phyloP scores from a whole-genome alignment of 208 protist genomes.

The Phytomonas serpens region DNA sequence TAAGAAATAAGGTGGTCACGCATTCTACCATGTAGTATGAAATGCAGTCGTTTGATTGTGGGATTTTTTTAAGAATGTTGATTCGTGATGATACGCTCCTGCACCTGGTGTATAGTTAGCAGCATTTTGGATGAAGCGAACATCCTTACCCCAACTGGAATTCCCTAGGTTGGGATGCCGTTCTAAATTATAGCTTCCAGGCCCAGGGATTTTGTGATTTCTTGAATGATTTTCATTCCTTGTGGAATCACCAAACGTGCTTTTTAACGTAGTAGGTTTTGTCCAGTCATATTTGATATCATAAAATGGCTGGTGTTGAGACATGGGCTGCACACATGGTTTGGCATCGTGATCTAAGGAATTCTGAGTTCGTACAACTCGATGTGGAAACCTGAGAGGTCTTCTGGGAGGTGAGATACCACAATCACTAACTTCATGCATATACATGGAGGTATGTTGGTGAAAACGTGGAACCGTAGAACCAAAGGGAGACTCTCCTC shows the following conservation, averaged over 20 bases:
- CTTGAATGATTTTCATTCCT: background rate
- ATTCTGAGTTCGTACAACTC: background rate
- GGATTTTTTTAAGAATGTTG: conserved; percentile 72
- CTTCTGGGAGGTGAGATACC: background rate
- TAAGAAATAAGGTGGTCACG: background rate
- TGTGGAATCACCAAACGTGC: conserved; percentile 38
- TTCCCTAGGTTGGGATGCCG: conserved; percentile 3
- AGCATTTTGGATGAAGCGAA: conserved; percentile 33
- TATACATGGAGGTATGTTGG: background rate
- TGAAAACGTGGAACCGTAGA: conserved; percentile 56
- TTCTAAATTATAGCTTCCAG: conserved; percentile 1
- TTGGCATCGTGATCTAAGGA: background rate
- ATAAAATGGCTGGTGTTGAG: conserved; percentile 24
- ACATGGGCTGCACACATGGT: conserved; percentile 8
- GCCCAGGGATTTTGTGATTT: background rate
- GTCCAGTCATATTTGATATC: conserved; percentile 64
- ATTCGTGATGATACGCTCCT: conserved; percentile 55
- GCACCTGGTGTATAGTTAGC: conserved; percentile 23
- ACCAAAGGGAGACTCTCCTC: conserved; percentile 48
- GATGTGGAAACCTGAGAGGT: background rate
- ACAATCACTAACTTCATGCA: background rate
- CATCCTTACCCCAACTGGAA: conserved; percentile 50
- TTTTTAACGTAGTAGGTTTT: conserved; percentile 40
- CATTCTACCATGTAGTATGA: conserved; percentile 31
- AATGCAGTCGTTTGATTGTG: conserved; percentile 73